These are phyloP conservation scores for Arabis hirsuta DNA, from an alignment of 345 rosid genomes.

Conservation along the genomic window DNA sequence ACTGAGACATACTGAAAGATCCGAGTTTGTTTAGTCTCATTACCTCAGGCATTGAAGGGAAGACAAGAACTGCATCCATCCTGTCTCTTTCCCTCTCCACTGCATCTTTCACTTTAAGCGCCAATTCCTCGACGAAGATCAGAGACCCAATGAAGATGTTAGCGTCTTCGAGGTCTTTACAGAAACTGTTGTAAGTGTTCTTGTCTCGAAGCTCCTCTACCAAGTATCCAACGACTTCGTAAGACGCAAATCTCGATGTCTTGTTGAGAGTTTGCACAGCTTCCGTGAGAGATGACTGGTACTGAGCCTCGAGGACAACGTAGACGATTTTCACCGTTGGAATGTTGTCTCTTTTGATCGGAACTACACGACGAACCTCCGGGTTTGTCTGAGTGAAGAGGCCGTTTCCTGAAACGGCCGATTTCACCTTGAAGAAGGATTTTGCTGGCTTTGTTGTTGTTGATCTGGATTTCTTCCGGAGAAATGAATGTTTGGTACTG, in stretches of 20 bases:
- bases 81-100: constrained; percentile 96
- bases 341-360: constrained; percentile 64
- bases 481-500: constrained; percentile 73
- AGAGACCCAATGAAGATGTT: constrained; percentile 92
- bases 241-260: constrained; percentile 62
- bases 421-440: constrained; percentile 59
- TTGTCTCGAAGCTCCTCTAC: constrained; percentile 94
- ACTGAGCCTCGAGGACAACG: constrained; percentile 98
- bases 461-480: constrained; percentile 51
- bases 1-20: constrained; percentile 95
- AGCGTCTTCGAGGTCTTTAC: constrained; percentile 86
- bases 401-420: constrained; percentile 79
- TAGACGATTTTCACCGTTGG: constrained; percentile 88
- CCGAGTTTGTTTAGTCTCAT: constrained; percentile 98
- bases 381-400: constrained; percentile 93
- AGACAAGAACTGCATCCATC: constrained; percentile 93
- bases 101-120: constrained; percentile 82
- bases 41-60: constrained; percentile 99
- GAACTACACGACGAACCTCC: constrained; percentile 90
- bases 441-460: constrained; percentile 42
- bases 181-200: constrained; percentile 69
- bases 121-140: constrained; percentile 95
- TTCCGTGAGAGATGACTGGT: constrained; percentile 84
- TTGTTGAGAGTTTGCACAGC: constrained; percentile 80
- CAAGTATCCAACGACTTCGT: constrained; percentile 90